These are phyloP conservation scores for Schizosaccharomyces octosporus DNA, from an alignment of 805 yeast genomes.

Conservation along the genomic window DNA sequence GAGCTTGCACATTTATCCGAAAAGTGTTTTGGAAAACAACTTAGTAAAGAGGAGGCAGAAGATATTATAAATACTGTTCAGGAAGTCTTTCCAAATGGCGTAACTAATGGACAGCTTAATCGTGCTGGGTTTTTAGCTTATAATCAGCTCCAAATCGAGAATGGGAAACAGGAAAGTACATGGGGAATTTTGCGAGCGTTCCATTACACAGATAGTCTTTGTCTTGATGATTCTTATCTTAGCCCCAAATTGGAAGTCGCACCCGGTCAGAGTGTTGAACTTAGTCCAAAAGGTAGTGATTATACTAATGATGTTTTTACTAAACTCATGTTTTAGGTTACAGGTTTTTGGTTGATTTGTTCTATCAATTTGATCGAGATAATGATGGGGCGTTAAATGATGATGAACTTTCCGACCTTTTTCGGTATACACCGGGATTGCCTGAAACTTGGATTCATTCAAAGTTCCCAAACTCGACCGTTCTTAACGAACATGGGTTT, in stretches of 20 bases:
- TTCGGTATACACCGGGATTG: constrained; percentile 78
- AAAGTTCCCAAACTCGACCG: constrained; percentile 68
- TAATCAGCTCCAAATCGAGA: constrained; percentile 63
- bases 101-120: neutral
- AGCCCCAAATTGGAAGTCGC: constrained; percentile 60
- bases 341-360: constrained; percentile 71
- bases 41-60: neutral
- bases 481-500: constrained; percentile 68
- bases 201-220: constrained; percentile 76
- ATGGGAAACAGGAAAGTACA: constrained; percentile 85
- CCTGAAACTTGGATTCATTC: constrained; percentile 71
- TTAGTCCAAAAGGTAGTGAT: constrained; percentile 32
- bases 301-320: neutral
- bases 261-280: constrained; percentile 54
- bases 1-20: constrained; percentile 48
- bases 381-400: constrained; percentile 88
- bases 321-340: constrained; percentile 34
- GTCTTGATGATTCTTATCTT: constrained; percentile 56
- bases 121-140: constrained; percentile 53
- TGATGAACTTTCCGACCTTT: constrained; percentile 39
- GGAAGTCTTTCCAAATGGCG: neutral
- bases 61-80: neutral
- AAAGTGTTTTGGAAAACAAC: constrained; percentile 31
- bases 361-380: constrained; percentile 69
- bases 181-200: constrained; percentile 85